Conservation (phyloP, 768 basidiomycete genomes). For the Pleurotus eryngii region DNA sequence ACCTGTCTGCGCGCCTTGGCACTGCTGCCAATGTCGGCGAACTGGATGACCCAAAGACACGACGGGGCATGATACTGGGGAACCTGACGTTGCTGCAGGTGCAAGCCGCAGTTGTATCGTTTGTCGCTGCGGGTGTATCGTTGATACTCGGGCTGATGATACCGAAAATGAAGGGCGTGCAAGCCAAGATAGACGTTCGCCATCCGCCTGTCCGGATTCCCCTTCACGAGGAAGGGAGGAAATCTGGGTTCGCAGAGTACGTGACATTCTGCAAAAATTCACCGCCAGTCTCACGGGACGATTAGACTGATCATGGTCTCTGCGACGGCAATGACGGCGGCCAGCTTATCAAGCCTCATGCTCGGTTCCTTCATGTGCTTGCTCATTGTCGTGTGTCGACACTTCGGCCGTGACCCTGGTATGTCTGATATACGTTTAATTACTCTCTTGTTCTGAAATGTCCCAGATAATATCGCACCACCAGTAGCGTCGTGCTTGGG, state of each 20-base stretch:
- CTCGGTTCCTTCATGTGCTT: constrained; percentile 92
- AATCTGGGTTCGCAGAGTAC: constrained; percentile 39
- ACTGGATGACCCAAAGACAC: constrained; percentile 66
- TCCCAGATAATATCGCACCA: constrained; percentile 89
- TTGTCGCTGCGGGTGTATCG: constrained; percentile 76
- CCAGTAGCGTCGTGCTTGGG: constrained; percentile 92
- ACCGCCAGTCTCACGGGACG: no score
- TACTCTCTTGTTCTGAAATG: neutral
- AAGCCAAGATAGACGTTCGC: constrained; percentile 2
- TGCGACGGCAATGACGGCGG: constrained; percentile 75
- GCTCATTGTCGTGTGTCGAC: constrained; percentile 76
- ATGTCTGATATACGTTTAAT: constrained; percentile 12
- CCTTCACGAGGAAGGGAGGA: constrained; percentile 20
- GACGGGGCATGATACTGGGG: constrained; percentile 69
- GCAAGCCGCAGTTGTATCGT: constrained; percentile 87
- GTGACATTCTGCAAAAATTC: constrained; percentile 1
- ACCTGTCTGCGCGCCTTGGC: constrained; percentile 90
- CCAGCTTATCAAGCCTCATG: constrained; percentile 70
- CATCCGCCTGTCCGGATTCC: neutral
- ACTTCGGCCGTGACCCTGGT: constrained; percentile 83
- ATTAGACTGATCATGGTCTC: constrained; percentile 74
- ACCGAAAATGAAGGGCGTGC: constrained; percentile 31
- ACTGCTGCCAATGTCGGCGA: constrained; percentile 94
- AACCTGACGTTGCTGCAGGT: constrained; percentile 89
- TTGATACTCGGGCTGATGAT: constrained; percentile 68